phyloP scores from a whole-genome alignment of 345 rosid genomes.

The Ceriops zippeliana region DNA sequence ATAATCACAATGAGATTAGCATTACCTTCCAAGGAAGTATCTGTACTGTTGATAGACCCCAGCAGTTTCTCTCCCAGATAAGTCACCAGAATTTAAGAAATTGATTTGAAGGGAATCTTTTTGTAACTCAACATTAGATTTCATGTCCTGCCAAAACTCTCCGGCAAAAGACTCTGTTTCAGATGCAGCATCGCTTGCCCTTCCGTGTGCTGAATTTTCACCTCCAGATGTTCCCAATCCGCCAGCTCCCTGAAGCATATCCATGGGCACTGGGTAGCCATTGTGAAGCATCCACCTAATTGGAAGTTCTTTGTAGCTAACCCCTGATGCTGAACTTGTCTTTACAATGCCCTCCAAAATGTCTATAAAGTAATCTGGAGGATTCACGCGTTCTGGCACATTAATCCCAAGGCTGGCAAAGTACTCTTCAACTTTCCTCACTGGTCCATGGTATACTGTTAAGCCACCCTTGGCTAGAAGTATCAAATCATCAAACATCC shows the following conservation, averaged over 20 bases:
- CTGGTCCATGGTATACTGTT: conserved; percentile 90
- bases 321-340: conserved; percentile 47
- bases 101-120: conserved; percentile 55
- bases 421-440: conserved; percentile 89
- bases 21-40: conserved; percentile 91
- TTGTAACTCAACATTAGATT: conserved; percentile 52
- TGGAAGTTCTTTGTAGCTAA: conserved; percentile 74
- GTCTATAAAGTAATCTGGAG: conserved; percentile 97
- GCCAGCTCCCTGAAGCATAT: conserved; percentile 69
- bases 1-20: background rate
- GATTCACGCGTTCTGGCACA: conserved; percentile 89
- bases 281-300: conserved; percentile 99
- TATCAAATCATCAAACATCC: conserved; percentile 95
- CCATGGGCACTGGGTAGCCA: conserved; percentile 78
- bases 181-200: conserved; percentile 26
- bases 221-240: conserved; percentile 42
- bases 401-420: conserved; percentile 70
- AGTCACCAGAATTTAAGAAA: conserved; percentile 52
- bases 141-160: conserved; percentile 82
- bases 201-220: conserved; percentile 54
- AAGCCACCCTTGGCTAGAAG: conserved; percentile 96
- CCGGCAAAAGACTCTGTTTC: conserved; percentile 65
- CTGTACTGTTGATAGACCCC: conserved; percentile 64
- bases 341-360: conserved; percentile 89
- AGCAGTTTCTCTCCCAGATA: conserved; percentile 65